Evolutionary conservation across 83 land plant genomes (phyloP).

Genomic region (Thuja plicata): DNA sequence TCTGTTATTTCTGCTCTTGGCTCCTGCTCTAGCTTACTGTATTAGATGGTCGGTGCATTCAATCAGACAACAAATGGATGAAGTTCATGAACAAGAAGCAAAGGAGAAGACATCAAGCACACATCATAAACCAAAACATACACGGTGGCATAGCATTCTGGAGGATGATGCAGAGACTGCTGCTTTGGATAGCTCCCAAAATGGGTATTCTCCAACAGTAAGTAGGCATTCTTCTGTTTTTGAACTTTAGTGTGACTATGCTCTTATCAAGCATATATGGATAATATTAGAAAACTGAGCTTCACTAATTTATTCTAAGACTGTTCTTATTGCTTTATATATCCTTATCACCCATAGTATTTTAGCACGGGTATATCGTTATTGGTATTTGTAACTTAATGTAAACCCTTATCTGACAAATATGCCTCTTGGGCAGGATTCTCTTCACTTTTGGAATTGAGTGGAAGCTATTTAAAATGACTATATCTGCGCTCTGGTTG

Average conservation of each 20-base stretch:
- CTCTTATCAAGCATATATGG: not conserved
- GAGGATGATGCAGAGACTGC: not conserved
- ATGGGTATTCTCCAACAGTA: conserved; percentile 4
- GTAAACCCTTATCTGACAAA: too few species aligned
- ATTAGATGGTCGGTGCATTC: conserved; percentile 5
- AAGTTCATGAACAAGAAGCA: not conserved
- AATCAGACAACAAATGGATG: not conserved
- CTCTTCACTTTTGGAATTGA: too few species aligned
- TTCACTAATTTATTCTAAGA: not conserved
- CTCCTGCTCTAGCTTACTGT: conserved; percentile 1
- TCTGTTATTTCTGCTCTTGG: conserved; percentile 3
- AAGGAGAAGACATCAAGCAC: not conserved
- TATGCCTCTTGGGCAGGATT: too few species aligned
- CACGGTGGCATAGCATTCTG: conserved; percentile 11
- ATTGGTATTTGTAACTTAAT: too few species aligned
- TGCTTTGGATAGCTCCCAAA: not conserved
- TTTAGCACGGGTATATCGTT: too few species aligned
- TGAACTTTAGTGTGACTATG: not conserved
- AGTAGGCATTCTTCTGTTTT: not conserved
- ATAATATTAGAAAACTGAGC: not conserved
- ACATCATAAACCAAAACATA: not conserved
- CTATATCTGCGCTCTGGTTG: too few species aligned
- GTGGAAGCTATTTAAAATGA: too few species aligned
- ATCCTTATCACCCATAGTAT: too few species aligned
- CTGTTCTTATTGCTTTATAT: too few species aligned